Conservation (phyloP, 2,329 filamentous ascomycete species). For the Colletotrichum trifolii region DNA sequence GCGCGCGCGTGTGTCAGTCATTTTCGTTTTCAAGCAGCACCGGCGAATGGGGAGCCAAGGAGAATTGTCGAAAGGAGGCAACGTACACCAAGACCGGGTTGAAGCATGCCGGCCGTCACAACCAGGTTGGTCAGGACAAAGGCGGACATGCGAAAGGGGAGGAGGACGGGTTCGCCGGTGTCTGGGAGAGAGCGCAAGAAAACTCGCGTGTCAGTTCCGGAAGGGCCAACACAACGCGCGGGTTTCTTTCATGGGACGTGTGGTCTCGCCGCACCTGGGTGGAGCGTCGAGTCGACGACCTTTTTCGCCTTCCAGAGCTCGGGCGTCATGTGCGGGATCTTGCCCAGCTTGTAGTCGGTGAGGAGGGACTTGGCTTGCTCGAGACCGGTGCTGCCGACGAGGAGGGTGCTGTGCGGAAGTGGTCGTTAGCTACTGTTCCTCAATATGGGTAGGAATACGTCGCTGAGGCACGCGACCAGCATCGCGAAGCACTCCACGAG, state of each 20-base stretch:
- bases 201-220: constrained; percentile 26
- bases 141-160: constrained; percentile 97
- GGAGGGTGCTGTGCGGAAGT: constrained; percentile 74
- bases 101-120: constrained; percentile 97
- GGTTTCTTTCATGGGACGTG: constrained; percentile 1
- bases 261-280: constrained; percentile 75
- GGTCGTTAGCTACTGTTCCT: constrained; percentile 11
- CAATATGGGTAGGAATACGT: not conserved
- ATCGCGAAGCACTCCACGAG: not conserved
- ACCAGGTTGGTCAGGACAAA: constrained; percentile 94
- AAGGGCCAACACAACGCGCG: not conserved
- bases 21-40: not conserved
- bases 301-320: constrained; percentile 97
- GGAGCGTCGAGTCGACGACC: constrained; percentile 93
- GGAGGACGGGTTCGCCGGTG: constrained; percentile 89
- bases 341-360: constrained; percentile 86
- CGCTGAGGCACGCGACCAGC: not conserved
- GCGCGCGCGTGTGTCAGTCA: constrained; percentile 26
- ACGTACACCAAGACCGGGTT: constrained; percentile 80
- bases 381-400: constrained; percentile 81
- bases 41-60: not conserved
- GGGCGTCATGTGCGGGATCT: constrained; percentile 82
- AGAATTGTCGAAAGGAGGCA: not conserved
- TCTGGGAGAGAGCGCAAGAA: constrained; percentile 64
- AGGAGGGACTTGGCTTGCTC: constrained; percentile 88